Base-by-base conservation (phyloP, 2,329 filamentous ascomycete genomes). In the Pseudogymnoascus sp. region DNA sequence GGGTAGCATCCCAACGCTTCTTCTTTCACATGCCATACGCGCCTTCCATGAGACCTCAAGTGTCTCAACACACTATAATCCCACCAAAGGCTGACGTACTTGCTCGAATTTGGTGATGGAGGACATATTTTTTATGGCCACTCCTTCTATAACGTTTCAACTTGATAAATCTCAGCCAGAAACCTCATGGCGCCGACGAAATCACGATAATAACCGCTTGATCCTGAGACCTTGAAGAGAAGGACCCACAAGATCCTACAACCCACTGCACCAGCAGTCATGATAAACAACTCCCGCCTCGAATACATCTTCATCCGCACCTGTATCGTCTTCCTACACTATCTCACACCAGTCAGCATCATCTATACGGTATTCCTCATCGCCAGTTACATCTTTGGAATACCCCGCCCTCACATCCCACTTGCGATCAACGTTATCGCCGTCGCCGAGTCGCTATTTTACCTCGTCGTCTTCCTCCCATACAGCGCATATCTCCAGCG, bases 381-480 rank as follows among this genome's bases (percentile, higher is more conserved):
- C 18, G 44, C 73, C 61, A 71, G 74, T 18, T 76, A 70, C 65
- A 66, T 67, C 61, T 64, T 69, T 7, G 68, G 65, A 69, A 72
- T 35, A 65, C 72, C 65, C 56, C 68, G 70, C 56, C 67, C 70
- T 14, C 33, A 18, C 31, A 16, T 40, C 33, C 60, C 60, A 21
- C 65, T 72, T 33, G 14, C 66, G n/a, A 66, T 74, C 21, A 63
- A 82, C 63, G 67, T 72, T 3, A 80, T 79, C 72, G 74, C 78
- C 56, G 66, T 76, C 23, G 72, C 79, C n/a, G 84, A 87, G 72
- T 72, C 79, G 0, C 69, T 76, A 0, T 86, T 86, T 72, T 85
- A 80, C 71, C 64, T 83, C 18, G 68, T 78, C 59, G 73, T 82
- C 67, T 85, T 80, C 70, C 71, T 84, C 12, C 83, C 80, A 47